Evolutionary conservation across 768 basidiomycete genomes (phyloP), one percentile per base, ranked within the genome.

Genomic region (Psilocybe cyanescens): DNA sequence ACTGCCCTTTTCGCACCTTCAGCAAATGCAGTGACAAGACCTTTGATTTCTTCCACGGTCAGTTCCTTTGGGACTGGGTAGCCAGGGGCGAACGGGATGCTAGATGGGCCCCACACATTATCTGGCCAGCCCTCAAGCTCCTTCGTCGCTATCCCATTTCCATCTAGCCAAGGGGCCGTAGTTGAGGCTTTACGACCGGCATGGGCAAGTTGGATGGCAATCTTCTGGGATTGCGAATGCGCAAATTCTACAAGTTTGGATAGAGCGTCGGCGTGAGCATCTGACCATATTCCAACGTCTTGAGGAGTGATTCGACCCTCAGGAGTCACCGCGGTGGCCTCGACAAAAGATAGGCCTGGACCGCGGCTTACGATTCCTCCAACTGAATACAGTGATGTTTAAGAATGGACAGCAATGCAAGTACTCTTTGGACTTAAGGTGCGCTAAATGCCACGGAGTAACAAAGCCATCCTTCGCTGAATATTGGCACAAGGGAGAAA

Each of bases 131-230:
- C 87, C n/a, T 79, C 80, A 3, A 70, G 69, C 7, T 73, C 73
- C 39, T 73, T 73, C 0, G 70, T 64, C 3, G 83, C 83, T 8
- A 50, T 68, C 1, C 30, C 33, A 35, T 35, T 8, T 17, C 64
- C 65, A 24, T 73, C 58, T 33, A 89, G 68, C 87, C 88, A 92
- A 0, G 89, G 88, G 1, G 86, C 82, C 12, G 83, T 70, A 0
- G 81, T 86, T 6, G 85, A 86, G 0, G 84, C 89, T 71, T 93
- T 93, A 16, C 91, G 79, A 0, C 92, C 91, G 0, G 90, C 88
- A 63, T 93, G 91, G 0, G 82, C 87, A n/a, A 94, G 81, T 65
- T 94, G 92, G 59, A 92, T 87, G 6, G 78, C 91, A 29, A 93
- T 82, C 54, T 87, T 86, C 68, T 89, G 85, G 49, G 80, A 83